Conservation (phyloP, 805 yeast genomes). For the Saccharomycopsis sp. region DNA sequence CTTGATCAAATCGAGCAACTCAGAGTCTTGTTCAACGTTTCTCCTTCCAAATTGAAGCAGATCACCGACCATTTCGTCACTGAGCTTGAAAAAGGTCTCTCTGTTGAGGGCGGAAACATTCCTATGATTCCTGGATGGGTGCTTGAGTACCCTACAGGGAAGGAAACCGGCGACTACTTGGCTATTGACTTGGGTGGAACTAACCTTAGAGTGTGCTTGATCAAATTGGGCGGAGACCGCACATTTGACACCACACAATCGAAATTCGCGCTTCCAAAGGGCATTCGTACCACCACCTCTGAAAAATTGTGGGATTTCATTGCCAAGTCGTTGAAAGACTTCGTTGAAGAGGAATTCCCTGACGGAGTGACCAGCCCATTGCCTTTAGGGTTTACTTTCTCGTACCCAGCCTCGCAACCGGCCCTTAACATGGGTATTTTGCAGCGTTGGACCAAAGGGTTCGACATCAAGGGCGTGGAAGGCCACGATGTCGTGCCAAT, state of each 20-base stretch:
- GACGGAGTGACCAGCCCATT: slow-evolving; percentile 46
- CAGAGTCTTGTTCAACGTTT: slow-evolving; percentile 57
- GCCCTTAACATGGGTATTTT: slow-evolving; percentile 80
- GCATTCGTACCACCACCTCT: slow-evolving; percentile 69
- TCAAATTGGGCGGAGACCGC: slow-evolving; percentile 74
- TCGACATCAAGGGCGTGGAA: slow-evolving; percentile 88
- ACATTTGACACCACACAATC: slow-evolving; percentile 82
- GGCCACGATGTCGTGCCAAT: slow-evolving; percentile 91
- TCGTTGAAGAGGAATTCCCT: slow-evolving; percentile 62
- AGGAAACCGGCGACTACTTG: slow-evolving; percentile 80
- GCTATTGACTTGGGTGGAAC: slow-evolving; percentile 98
- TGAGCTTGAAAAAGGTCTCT: slow-evolving; percentile 79
- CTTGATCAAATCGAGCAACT: slow-evolving; percentile 49
- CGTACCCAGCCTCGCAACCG: slow-evolving; percentile 80
- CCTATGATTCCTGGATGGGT: slow-evolving; percentile 99
- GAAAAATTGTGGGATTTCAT: slow-evolving; percentile 82
- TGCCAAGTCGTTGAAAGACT: slow-evolving; percentile 70
- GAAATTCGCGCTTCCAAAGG: slow-evolving; percentile 72
- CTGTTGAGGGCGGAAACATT: slow-evolving; percentile 71
- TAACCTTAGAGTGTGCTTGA: slow-evolving; percentile 86
- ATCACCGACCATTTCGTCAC: slow-evolving; percentile 69
- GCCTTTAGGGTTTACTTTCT: slow-evolving; percentile 92
- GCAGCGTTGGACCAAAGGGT: slow-evolving; percentile 98
- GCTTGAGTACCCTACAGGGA: slow-evolving; percentile 85
- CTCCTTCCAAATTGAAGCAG: slow-evolving; percentile 50